phyloP scores from a whole-genome alignment of 177 flowering plant species.

The Telopea speciosissima region DNA sequence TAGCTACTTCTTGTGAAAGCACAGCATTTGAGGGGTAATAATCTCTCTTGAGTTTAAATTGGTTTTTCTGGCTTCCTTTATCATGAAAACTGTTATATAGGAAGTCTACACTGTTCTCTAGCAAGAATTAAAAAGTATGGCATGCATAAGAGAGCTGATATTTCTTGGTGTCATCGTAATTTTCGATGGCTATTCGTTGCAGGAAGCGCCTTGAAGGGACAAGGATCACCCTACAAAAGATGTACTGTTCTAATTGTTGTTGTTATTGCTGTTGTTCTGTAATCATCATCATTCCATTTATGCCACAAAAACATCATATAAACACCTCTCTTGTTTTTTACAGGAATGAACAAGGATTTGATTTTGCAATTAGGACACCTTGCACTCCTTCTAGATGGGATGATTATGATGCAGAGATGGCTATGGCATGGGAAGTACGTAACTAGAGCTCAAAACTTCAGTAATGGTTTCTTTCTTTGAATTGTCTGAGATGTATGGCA shows the following conservation, averaged over 20 bases:
- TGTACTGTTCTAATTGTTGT: conserved; percentile 27
- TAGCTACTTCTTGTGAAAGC: conserved; percentile 86
- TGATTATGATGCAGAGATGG: conserved; percentile 88
- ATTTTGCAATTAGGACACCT: conserved; percentile 90
- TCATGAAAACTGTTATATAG: neutral
- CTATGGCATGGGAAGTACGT: conserved; percentile 89
- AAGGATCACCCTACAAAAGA: conserved; percentile 74
- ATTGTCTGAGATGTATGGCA: neutral
- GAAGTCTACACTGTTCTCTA: neutral
- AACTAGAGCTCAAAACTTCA: conserved; percentile 8
- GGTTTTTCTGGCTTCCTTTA: neutral
- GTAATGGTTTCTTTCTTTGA: neutral
- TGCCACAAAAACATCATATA: neutral
- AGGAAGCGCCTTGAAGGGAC: conserved; percentile 95
- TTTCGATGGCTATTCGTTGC: conserved; percentile 23
- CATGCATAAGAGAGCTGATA: neutral
- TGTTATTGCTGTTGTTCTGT: neutral
- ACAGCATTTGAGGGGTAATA: conserved; percentile 79
- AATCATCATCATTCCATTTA: neutral
- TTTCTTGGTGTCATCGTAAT: conserved; percentile 9
- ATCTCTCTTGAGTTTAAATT: conserved; percentile 1
- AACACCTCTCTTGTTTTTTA: neutral
- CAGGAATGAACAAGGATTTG: conserved; percentile 66
- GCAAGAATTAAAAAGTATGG: conserved; percentile 1
- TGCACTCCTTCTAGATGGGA: conserved; percentile 95